Conservation (phyloP, 441 rosid species). For the Croton setiger region DNA sequence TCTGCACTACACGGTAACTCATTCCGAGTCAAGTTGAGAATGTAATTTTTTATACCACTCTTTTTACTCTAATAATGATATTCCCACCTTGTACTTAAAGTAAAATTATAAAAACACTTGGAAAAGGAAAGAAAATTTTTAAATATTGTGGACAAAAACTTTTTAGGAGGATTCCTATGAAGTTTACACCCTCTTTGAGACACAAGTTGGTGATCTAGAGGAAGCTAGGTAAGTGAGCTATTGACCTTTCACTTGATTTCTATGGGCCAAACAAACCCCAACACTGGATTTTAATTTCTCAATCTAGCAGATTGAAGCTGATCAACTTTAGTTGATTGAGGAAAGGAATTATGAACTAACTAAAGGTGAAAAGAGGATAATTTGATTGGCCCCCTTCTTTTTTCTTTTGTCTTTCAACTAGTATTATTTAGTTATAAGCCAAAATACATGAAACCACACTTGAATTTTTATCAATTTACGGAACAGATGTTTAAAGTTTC, state of each 20-base stretch:
- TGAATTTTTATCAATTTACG: too few species aligned
- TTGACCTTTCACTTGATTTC: neutral
- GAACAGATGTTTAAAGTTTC: too few species aligned
- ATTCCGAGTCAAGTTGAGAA: too few species aligned
- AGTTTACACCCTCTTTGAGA: neutral
- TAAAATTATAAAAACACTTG: too few species aligned
- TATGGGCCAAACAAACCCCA: neutral
- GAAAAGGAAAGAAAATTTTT: neutral
- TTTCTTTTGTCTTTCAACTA: too few species aligned
- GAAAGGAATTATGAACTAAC: neutral
- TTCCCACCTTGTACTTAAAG: too few species aligned
- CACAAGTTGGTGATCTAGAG: slow-evolving; percentile 20
- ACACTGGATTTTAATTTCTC: slow-evolving; percentile 1
- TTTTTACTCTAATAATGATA: too few species aligned
- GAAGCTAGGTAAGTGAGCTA: slow-evolving; percentile 3
- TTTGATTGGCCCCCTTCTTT: neutral
- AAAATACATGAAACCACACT: too few species aligned
- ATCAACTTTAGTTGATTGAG: neutral
- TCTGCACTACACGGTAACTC: too few species aligned
- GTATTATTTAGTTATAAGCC: too few species aligned
- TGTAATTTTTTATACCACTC: too few species aligned
- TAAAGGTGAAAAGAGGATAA: neutral
- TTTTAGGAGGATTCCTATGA: neutral
- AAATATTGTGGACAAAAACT: neutral
- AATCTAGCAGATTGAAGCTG: neutral